These are phyloP conservation scores for Apophysomyces trapeziformis DNA, from an alignment of 371 early-diverging fungal species.

Conservation along the genomic window DNA sequence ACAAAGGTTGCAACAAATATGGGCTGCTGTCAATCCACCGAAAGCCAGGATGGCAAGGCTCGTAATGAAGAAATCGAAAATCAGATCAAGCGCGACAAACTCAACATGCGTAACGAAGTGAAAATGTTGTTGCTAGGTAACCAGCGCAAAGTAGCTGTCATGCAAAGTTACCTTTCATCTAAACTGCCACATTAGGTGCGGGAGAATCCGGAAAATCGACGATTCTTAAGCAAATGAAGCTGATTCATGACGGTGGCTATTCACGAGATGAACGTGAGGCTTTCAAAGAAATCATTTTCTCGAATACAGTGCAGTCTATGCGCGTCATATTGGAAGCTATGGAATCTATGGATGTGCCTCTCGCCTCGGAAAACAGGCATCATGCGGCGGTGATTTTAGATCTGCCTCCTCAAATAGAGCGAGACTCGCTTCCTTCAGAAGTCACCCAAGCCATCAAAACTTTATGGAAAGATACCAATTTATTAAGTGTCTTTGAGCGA, in stretches of 20 bases:
- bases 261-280: constrained; percentile 84
- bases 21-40: constrained; percentile 90
- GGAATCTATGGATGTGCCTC: constrained; percentile 76
- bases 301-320: constrained; percentile 94
- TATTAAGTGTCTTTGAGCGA: constrained; percentile 81
- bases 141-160: too few species aligned
- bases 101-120: constrained; percentile 84
- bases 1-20: constrained; percentile 44
- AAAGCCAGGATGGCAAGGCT: constrained; percentile 78
- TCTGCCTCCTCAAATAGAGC: constrained; percentile 84
- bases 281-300: constrained; percentile 93
- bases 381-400: constrained; percentile 74
- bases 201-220: constrained; percentile 98
- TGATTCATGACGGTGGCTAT: constrained; percentile 95
- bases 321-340: constrained; percentile 94
- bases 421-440: constrained; percentile 76
- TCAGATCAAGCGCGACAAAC: constrained; percentile 81
- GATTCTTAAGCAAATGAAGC: constrained; percentile 96
- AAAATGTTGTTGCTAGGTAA: constrained; percentile 95
- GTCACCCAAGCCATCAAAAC: constrained; percentile 76
- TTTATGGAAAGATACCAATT: constrained; percentile 87
- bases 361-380: constrained; percentile 63
- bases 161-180: background rate
- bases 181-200: constrained; percentile 67
- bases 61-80: constrained; percentile 91